Conservation (phyloP, 2,329 filamentous ascomycete genomes). For the Ramularia collo-cygni region DNA sequence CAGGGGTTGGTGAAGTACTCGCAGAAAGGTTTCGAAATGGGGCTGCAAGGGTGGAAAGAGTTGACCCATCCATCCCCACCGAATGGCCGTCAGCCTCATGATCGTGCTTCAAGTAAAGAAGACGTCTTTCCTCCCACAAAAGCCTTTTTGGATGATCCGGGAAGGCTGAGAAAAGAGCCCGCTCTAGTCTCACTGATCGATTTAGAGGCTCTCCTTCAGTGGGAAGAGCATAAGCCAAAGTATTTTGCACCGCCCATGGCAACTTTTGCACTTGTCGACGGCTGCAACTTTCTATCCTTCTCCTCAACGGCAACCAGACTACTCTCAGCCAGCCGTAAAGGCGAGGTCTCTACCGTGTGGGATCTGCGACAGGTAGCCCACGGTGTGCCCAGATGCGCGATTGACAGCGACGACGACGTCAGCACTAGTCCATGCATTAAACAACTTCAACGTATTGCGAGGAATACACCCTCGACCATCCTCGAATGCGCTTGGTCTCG, state of each 20-base stretch:
- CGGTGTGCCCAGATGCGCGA: slow-evolving; percentile 24
- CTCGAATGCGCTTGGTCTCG: slow-evolving; percentile 87
- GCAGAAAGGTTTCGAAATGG: slow-evolving; percentile 55
- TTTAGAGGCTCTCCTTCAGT: slow-evolving; percentile 50
- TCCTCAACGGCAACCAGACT: slow-evolving; percentile 66
- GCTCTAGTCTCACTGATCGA: slow-evolving; percentile 71
- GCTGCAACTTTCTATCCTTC: slow-evolving; percentile 76
- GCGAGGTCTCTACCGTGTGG: slow-evolving; percentile 78
- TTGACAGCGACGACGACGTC: slow-evolving; percentile 11
- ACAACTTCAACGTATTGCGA: slow-evolving; percentile 79
- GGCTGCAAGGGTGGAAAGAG: slow-evolving; percentile 68
- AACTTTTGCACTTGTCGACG: slow-evolving; percentile 64
- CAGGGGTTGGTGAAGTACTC: slow-evolving; percentile 69
- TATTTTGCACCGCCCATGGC: slow-evolving; percentile 53
- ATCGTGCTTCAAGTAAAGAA: slow-evolving; percentile 14
- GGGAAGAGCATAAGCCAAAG: slow-evolving; percentile 45
- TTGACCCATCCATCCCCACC: slow-evolving; percentile 60
- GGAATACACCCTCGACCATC: slow-evolving; percentile 85
- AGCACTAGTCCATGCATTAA: slow-evolving; percentile 52
- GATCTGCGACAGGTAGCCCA: slow-evolving; percentile 59
- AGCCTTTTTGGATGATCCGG: slow-evolving; percentile 50
- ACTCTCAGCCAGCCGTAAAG: slow-evolving; percentile 74
- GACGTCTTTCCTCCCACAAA: slow-evolving; percentile 66
- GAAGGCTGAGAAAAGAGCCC: slow-evolving; percentile 54
- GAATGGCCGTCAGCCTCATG: slow-evolving; percentile 13